Evolutionary conservation across 495 filamentous ascomycete genomes (phyloP), one percentile per base, ranked within the genome.

Genomic region (Penicillium dipodomyicola): DNA sequence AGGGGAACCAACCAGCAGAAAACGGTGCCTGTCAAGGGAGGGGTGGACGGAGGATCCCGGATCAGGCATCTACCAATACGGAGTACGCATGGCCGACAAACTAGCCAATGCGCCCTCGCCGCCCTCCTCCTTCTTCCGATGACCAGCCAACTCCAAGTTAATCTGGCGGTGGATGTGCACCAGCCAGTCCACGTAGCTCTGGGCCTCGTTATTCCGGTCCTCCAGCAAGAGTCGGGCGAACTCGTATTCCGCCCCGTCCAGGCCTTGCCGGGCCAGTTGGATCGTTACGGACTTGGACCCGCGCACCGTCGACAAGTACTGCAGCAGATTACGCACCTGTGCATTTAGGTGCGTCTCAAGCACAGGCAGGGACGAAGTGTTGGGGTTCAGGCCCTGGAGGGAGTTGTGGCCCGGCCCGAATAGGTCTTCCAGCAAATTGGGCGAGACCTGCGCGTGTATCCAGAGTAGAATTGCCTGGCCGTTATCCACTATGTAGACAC

Each of bases 101-200:
- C 77, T 79, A 23, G 83, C 76, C 65, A 86, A 70, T 45, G 81
- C 75, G 39, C 78, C 72, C 60, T 84, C 77, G 15, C 74, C 65
- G 55, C 73, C 61, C 52, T 91, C 87, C 43, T 91, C 88, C 60
- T 84, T 86, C 68, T 89, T 90, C 65, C 88, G 78, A 68, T 91
- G 89, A 32, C 89, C 89, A 15, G 87, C 79, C 64, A 92, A 75
- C 80, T 97, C 93, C 55, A 96, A 73, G 69, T 95, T 92, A 57
- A 97, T 90, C 65, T 88, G 86, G 62, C 92, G 87, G 68, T 99
- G 94, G 48, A 97, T 77, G 73, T 96, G 91, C 52, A 99, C 94
- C 71, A 99, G 73, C 94, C 94, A 99, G 74, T 99, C 94, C 17
- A 97, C 94, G 74, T 99, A 97, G 62, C 88, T 93, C 72, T 93